Percentiles rank a stretch among this genome's conserved stretches.
Conservation (phyloP, 805 yeast genomes). For the Zygosaccharomyces lentus region DNA sequence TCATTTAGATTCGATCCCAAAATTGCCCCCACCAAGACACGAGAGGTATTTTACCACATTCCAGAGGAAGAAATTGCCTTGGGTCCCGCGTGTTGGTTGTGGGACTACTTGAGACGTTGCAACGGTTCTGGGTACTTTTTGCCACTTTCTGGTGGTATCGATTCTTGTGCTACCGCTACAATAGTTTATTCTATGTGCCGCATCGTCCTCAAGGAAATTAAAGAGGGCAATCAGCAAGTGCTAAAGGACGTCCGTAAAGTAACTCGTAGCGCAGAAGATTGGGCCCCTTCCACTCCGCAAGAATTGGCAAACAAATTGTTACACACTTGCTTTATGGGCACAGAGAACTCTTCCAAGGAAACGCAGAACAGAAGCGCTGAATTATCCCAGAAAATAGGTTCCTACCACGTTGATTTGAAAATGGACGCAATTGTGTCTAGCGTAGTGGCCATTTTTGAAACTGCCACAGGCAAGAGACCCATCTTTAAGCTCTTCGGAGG, state of each 20-base stretch:
- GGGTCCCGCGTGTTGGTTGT: constrained; percentile 99
- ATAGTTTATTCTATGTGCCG: constrained; percentile 94
- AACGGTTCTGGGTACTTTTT: constrained; percentile 86
- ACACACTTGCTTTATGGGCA: constrained; percentile 94
- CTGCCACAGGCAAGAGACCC: constrained; percentile 88
- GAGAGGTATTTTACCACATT: constrained; percentile 55
- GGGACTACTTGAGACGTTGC: constrained; percentile 95
- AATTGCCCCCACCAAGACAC: constrained; percentile 52
- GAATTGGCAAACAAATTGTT: constrained; percentile 74
- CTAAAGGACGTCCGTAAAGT: constrained; percentile 67
- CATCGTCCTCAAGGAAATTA: constrained; percentile 66
- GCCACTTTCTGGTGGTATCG: constrained; percentile 96
- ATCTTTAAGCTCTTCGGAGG: constrained; percentile 93
- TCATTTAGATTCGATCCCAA: constrained; percentile 55
- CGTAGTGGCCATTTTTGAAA: constrained; percentile 70
- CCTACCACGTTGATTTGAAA: constrained; percentile 86
- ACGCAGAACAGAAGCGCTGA: constrained; percentile 80
- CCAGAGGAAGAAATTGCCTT: constrained; percentile 97
- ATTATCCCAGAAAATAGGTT: constrained; percentile 70
- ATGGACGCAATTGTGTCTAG: constrained; percentile 83
- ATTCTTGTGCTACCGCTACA: constrained; percentile 94
- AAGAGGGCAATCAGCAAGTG: constrained; percentile 69
- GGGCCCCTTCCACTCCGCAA: constrained; percentile 68
- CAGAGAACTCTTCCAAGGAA: constrained; percentile 83
- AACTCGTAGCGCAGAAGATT: constrained; percentile 52